Evolutionary conservation across 345 rosid species (phyloP).

Genomic region (Linum trigynum): DNA sequence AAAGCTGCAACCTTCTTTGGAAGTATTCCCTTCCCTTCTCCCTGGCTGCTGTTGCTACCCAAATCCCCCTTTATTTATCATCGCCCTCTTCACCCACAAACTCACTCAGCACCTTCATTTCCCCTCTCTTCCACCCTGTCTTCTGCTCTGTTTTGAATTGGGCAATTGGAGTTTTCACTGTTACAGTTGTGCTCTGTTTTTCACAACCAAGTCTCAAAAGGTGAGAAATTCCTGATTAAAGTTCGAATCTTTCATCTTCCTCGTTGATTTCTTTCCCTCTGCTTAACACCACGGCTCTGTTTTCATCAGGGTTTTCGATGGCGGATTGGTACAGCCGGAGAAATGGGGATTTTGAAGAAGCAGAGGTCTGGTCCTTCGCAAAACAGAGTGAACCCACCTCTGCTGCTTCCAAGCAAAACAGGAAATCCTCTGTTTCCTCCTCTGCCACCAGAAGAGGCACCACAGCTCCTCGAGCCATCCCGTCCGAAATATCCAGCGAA

Average conservation of each 20-base stretch:
- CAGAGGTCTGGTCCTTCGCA: slow-evolving; percentile 50
- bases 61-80: neutral
- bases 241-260: neutral
- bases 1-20: slow-evolving; percentile 28
- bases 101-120: neutral
- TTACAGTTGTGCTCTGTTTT: no score
- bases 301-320: slow-evolving; percentile 5
- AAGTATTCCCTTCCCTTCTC: slow-evolving; percentile 16
- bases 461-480: slow-evolving; percentile 7
- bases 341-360: slow-evolving; percentile 66
- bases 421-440: slow-evolving; percentile 28
- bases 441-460: slow-evolving; percentile 31
- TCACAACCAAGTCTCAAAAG: neutral
- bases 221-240: neutral
- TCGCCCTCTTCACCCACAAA: no score
- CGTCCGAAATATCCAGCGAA: slow-evolving; percentile 5
- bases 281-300: neutral
- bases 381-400: slow-evolving; percentile 29
- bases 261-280: neutral
- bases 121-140: neutral
- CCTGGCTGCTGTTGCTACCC: slow-evolving; percentile 7
- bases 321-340: slow-evolving; percentile 31
- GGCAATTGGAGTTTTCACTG: no score
- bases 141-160: neutral
- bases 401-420: slow-evolving; percentile 10